These are phyloP conservation scores for Litchi chinensis DNA, from an alignment of 345 rosid species.

Conservation along the genomic window DNA sequence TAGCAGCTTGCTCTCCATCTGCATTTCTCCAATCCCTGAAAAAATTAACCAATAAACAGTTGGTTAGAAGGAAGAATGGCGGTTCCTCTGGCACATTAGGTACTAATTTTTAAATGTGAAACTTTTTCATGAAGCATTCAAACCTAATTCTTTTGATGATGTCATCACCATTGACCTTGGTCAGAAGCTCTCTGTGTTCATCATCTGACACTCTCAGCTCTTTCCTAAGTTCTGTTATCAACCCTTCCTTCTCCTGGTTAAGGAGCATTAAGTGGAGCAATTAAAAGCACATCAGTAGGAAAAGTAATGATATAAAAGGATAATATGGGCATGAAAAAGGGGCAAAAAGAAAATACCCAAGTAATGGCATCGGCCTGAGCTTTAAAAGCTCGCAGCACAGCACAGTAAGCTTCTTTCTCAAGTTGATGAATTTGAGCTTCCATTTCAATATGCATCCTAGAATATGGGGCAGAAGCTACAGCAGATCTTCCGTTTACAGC, in stretches of 20 bases:
- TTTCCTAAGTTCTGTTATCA: slow-evolving; percentile 93
- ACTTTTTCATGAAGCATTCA: slow-evolving; percentile 28
- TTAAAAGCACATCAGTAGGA: slow-evolving; percentile 7
- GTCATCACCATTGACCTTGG: slow-evolving; percentile 84
- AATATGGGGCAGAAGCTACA: slow-evolving; percentile 40
- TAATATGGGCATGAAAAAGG: not conserved
- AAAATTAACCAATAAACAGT: slow-evolving; percentile 20
- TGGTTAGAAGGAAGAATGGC: slow-evolving; percentile 12
- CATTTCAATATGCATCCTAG: slow-evolving; percentile 55
- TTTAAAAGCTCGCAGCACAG: slow-evolving; percentile 94
- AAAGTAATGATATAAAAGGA: not conserved
- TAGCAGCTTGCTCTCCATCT: slow-evolving; percentile 62
- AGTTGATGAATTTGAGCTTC: slow-evolving; percentile 89
- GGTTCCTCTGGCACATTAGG: slow-evolving; percentile 6
- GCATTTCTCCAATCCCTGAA: slow-evolving; percentile 93
- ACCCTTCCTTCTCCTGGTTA: slow-evolving; percentile 85
- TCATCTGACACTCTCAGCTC: slow-evolving; percentile 96
- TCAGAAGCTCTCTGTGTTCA: slow-evolving; percentile 88
- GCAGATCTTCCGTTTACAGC: slow-evolving; percentile 44
- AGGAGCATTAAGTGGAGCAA: not conserved
- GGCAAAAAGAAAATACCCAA: slow-evolving; percentile 63
- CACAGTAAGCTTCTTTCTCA: slow-evolving; percentile 95
- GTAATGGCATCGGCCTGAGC: slow-evolving; percentile 98
- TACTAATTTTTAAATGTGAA: slow-evolving; percentile 10
- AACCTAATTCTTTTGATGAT: slow-evolving; percentile 82